Percentiles rank a stretch among this genome's conserved stretches.
phyloP scores from a whole-genome alignment of 306 rosid genomes.

The Styphnolobium japonicum region DNA sequence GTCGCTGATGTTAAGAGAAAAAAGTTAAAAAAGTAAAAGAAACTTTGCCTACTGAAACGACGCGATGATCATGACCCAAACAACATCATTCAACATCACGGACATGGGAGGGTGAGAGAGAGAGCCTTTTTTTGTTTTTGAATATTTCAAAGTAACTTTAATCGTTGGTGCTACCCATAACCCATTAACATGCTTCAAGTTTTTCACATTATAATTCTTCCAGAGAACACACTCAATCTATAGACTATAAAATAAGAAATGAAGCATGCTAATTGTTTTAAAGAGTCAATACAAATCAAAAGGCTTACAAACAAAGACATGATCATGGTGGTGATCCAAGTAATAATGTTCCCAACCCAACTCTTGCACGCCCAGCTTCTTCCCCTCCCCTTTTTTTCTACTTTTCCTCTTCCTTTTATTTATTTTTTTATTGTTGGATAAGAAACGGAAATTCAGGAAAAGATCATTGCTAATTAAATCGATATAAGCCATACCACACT shows the following conservation, averaged over 20 bases:
- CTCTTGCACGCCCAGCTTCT: not conserved
- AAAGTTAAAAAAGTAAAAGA: slow-evolving; percentile 28
- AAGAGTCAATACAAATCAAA: not conserved
- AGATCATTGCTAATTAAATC: not conserved
- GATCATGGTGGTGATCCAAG: not conserved
- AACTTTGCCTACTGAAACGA: slow-evolving; percentile 19
- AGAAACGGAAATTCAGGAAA: not conserved
- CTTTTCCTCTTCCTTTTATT: too few relatives aligned
- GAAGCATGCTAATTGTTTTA: not conserved
- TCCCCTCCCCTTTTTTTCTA: not conserved
- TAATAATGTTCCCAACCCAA: not conserved
- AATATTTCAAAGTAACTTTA: slow-evolving; percentile 30
- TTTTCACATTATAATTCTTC: not conserved
- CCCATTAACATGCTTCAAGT: not conserved
- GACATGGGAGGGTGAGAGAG: not conserved
- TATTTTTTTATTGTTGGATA: too few relatives aligned
- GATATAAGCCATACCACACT: not conserved
- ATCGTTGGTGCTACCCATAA: not conserved
- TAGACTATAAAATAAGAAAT: too few relatives aligned
- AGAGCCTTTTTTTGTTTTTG: slow-evolving; percentile 11
- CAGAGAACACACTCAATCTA: not conserved
- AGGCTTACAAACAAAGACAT: not conserved
- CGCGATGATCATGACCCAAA: slow-evolving; percentile 18
- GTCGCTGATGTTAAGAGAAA: not conserved
- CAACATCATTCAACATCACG: slow-evolving; percentile 31